These are phyloP conservation scores for Pleurotus citrinopileatus DNA, from an alignment of 768 basidiomycete genomes.

Conservation along the genomic window DNA sequence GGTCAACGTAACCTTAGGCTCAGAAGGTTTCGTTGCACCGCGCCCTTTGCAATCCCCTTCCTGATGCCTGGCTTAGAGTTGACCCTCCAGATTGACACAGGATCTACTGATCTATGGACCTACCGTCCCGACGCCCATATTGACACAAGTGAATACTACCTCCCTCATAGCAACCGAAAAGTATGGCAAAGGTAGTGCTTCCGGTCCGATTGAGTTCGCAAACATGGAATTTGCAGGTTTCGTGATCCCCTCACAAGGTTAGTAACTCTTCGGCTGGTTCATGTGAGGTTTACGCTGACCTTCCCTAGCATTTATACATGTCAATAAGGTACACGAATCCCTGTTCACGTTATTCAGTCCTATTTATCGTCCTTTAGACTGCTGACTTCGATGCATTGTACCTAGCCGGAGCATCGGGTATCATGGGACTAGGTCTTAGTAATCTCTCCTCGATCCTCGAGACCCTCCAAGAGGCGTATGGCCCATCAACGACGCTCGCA, in stretches of 20 bases:
- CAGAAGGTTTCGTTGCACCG: too few relatives aligned
- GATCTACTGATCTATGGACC: neutral
- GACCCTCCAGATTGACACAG: neutral
- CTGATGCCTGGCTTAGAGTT: too few relatives aligned
- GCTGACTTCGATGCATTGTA: neutral
- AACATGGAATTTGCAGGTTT: slow-evolving; percentile 41
- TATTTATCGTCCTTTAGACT: neutral
- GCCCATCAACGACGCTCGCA: slow-evolving; percentile 24
- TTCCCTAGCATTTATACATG: neutral
- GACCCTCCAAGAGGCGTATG: neutral
- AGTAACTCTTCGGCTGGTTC: slow-evolving; percentile 21
- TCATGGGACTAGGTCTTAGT: neutral
- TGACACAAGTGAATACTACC: neutral
- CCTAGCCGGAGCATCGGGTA: neutral
- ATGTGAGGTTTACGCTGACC: neutral
- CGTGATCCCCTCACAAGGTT: slow-evolving; percentile 44
- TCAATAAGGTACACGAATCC: neutral
- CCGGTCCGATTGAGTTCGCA: slow-evolving; percentile 45
- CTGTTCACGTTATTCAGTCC: neutral
- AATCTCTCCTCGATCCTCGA: neutral
- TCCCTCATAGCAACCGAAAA: neutral
- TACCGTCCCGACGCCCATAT: neutral
- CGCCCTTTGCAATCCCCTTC: too few relatives aligned
- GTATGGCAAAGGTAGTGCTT: neutral
- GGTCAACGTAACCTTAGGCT: too few relatives aligned